phyloP scores from a whole-genome alignment of 176 grass and related monocot genomes.

The Oryza meridionalis region DNA sequence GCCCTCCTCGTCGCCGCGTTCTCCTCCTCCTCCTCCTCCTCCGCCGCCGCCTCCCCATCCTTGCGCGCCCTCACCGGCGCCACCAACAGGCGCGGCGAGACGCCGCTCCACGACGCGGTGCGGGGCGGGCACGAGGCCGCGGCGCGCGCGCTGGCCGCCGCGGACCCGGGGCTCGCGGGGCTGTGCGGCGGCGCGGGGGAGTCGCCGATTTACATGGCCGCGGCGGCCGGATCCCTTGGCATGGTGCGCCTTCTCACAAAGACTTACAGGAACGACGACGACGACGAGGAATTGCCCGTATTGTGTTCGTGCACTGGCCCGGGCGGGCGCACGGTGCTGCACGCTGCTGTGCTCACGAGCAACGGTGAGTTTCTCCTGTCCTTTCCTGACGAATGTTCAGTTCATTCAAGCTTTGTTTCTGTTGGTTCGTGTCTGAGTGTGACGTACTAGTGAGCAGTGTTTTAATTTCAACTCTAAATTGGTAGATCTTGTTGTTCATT shows the following conservation, averaged over 20 bases:
- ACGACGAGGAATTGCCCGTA: constrained; percentile 12
- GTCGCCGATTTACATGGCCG: constrained; percentile 66
- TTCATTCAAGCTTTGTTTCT: not conserved
- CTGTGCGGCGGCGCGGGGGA: constrained; percentile 25
- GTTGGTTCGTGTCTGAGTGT: not conserved
- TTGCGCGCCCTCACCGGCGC: constrained; percentile 35
- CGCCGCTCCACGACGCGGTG: constrained; percentile 64
- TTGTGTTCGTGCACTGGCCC: constrained; percentile 37
- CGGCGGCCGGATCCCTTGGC: constrained; percentile 44
- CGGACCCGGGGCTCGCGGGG: constrained; percentile 40
- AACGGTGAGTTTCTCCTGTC: constrained; percentile 34
- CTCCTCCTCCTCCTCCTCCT: not conserved
- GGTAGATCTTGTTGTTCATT: constrained; percentile 15
- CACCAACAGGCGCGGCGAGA: constrained; percentile 58
- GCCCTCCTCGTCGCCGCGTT: constrained; percentile 32
- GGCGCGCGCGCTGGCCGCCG: constrained; percentile 34
- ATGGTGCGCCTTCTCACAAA: constrained; percentile 45
- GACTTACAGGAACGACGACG: constrained; percentile 9
- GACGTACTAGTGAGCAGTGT: not conserved
- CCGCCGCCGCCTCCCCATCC: not conserved
- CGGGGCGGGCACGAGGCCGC: constrained; percentile 44
- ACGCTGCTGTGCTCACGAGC: constrained; percentile 58
- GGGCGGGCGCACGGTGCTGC: constrained; percentile 52
- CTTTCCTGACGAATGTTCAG: not conserved
- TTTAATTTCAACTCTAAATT: not conserved